These are phyloP conservation scores for Sarcodon aspratus DNA, from an alignment of 768 basidiomycete species.

Conservation along the genomic window DNA sequence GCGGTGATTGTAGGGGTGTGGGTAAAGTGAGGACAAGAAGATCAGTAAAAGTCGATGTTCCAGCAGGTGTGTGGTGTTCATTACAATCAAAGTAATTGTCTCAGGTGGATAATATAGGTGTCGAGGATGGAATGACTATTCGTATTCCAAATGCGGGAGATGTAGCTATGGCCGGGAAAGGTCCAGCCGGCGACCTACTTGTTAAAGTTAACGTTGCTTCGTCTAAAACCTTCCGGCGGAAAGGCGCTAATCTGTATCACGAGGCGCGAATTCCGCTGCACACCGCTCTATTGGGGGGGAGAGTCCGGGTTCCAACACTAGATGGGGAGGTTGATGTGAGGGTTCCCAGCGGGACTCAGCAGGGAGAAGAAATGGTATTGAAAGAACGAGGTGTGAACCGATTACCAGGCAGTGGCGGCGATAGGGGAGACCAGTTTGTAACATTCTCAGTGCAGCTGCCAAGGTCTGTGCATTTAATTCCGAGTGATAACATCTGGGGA, in stretches of 20 bases:
- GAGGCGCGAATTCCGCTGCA: slow-evolving; percentile 86
- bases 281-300: slow-evolving; percentile 85
- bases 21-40: slow-evolving; percentile 81
- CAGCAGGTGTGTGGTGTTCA: slow-evolving; percentile 50
- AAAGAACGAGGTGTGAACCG: slow-evolving; percentile 74
- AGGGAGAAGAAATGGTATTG: slow-evolving; percentile 93
- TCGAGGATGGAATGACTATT: slow-evolving; percentile 92
- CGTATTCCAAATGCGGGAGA: slow-evolving; percentile 77
- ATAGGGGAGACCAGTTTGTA: slow-evolving; percentile 81
- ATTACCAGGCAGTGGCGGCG: slow-evolving; percentile 31
- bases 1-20: slow-evolving; percentile 71
- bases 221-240: slow-evolving; percentile 79
- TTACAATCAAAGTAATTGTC: neutral
- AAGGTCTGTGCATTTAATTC: slow-evolving; percentile 43
- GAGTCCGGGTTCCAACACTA: slow-evolving; percentile 84
- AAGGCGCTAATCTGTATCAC: slow-evolving; percentile 87
- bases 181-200: slow-evolving; percentile 73
- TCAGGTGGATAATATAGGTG: slow-evolving; percentile 36
- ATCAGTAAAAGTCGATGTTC: slow-evolving; percentile 71
- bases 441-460: slow-evolving; percentile 83
- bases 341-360: slow-evolving; percentile 87
- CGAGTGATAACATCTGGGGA: neutral
- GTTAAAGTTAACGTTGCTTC: slow-evolving; percentile 78
- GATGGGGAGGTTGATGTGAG: slow-evolving; percentile 94
- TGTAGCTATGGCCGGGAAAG: slow-evolving; percentile 69